Evolutionary conservation across 768 basidiomycete species (phyloP).

Genomic region (Amanita rimosa): DNA sequence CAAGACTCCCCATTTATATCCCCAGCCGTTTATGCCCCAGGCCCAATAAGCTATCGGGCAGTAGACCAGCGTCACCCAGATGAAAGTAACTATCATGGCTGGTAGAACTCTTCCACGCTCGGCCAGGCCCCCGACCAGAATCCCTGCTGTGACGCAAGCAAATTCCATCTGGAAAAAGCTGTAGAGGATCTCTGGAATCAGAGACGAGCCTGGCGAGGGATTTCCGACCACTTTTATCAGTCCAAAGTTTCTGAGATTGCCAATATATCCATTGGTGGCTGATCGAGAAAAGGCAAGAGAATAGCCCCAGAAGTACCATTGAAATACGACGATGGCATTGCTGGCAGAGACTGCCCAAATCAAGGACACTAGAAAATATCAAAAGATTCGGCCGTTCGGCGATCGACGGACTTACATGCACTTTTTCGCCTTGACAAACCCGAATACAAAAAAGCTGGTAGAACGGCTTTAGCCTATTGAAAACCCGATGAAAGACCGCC

Average conservation of each 20-base stretch:
- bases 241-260: slow-evolving; percentile 72
- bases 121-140: slow-evolving; percentile 70
- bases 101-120: slow-evolving; percentile 82
- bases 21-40: slow-evolving; percentile 80
- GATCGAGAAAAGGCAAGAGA: slow-evolving; percentile 73
- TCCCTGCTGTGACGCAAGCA: slow-evolving; percentile 69
- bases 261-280: slow-evolving; percentile 66
- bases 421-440: slow-evolving; percentile 63
- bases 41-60: slow-evolving; percentile 82
- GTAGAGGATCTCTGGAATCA: slow-evolving; percentile 77
- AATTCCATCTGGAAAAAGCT: slow-evolving; percentile 86
- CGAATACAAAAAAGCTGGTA: slow-evolving; percentile 59
- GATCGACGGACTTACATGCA: slow-evolving; percentile 24
- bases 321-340: slow-evolving; percentile 68
- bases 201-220: slow-evolving; percentile 69
- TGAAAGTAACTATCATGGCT: slow-evolving; percentile 68
- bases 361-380: slow-evolving; percentile 36
- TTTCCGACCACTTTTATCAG: slow-evolving; percentile 58
- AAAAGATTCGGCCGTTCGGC: slow-evolving; percentile 1
- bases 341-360: slow-evolving; percentile 66
- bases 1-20: slow-evolving; percentile 70
- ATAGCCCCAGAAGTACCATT: slow-evolving; percentile 69
- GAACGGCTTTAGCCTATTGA: not conserved
- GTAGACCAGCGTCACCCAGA: slow-evolving; percentile 84
- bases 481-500: not conserved